Base-by-base conservation (phyloP, 2,329 filamentous ascomycete genomes). In the Ascochyta viciae-villosae region DNA sequence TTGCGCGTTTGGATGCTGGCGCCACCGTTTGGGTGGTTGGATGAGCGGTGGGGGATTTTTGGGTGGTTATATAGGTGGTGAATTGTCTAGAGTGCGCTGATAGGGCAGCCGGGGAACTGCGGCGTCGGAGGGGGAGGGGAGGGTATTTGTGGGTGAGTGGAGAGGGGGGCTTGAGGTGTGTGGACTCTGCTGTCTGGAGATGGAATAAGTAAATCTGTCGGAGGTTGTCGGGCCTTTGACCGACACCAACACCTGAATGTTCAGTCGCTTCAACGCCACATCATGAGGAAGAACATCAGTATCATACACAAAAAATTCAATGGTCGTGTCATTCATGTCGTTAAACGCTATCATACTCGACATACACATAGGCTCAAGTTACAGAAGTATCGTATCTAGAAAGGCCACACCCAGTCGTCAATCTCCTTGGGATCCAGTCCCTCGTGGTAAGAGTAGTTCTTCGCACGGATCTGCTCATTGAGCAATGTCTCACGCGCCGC, bases 401-500 rank as follows among this genome's bases (percentile, higher is more conserved):
- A 81, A 10, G 85, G 82, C 89, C 89, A 91, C 8, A 75, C 81
- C 88, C 88, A 92, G 52, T 87, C 80, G 48, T 82, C 85, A 66
- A 89, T 81, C 68, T 84, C 82, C 31, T 85, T 78, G 1, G 88
- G 88, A 75, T 93, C 90, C 64, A 90, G 77, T 19, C 90, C 90
- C 78, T 91, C 87, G 65, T 86, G 72, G 57, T 63, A 91, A 0
- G 89, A 88, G 71, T 85, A 82, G 54, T 83, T 85, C 65, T 82
- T 82, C 2, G 87, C 87, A 46, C 78, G 77, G 64, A 91, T 85
- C 79, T 89, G 87, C 61, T 82, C 77, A 64, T 88, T 85, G 58
- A 87, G 74, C 63, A 93, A 79, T 52, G 79, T 79, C 77, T 92
- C 88, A 23, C 89, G 78, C 0, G 86, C 84, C 0, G 81, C 76